Evolutionary conservation across 768 basidiomycete species (phyloP).

Genomic region (Pseudohyphozyma bogoriensis): DNA sequence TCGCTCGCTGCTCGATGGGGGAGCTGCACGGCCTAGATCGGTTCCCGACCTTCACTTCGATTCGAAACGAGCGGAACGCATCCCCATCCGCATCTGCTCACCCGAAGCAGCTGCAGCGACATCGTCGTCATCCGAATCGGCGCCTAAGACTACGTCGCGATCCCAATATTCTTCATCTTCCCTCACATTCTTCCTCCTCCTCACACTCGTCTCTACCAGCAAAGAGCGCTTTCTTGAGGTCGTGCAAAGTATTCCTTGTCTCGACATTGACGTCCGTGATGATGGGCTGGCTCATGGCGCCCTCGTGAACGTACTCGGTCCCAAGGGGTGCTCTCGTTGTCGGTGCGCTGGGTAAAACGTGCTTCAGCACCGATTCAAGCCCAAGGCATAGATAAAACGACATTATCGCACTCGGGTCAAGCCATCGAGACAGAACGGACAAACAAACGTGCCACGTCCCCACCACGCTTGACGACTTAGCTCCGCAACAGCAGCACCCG

Average conservation of each 20-base stretch:
- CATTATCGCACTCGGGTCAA: slow-evolving; percentile 68
- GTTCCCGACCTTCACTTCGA: background rate
- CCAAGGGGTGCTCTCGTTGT: slow-evolving; percentile 73
- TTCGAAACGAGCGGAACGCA: background rate
- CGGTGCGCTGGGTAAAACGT: slow-evolving; percentile 57
- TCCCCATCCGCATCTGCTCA: slow-evolving; percentile 24
- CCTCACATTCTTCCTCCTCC: slow-evolving; percentile 21
- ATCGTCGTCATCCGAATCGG: slow-evolving; percentile 35
- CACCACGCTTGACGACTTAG: slow-evolving; percentile 67
- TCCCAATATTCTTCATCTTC: slow-evolving; percentile 22
- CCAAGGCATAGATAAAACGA: slow-evolving; percentile 4
- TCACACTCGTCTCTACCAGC: slow-evolving; percentile 33
- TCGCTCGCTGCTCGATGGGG: too few species aligned
- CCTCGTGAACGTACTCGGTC: slow-evolving; percentile 69
- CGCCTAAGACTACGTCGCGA: slow-evolving; percentile 27
- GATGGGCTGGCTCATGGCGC: slow-evolving; percentile 71
- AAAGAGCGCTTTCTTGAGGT: slow-evolving; percentile 69
- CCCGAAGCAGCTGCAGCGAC: slow-evolving; percentile 33
- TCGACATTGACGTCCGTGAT: slow-evolving; percentile 63
- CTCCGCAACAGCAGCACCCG: too few species aligned
- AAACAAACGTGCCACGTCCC: slow-evolving; percentile 93
- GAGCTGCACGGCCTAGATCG: background rate
- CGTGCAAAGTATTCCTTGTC: slow-evolving; percentile 68
- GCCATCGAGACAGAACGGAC: slow-evolving; percentile 78
- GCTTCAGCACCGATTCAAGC: background rate